Conservation (phyloP, 331 rosid genomes). For the Quercus tomentella region DNA sequence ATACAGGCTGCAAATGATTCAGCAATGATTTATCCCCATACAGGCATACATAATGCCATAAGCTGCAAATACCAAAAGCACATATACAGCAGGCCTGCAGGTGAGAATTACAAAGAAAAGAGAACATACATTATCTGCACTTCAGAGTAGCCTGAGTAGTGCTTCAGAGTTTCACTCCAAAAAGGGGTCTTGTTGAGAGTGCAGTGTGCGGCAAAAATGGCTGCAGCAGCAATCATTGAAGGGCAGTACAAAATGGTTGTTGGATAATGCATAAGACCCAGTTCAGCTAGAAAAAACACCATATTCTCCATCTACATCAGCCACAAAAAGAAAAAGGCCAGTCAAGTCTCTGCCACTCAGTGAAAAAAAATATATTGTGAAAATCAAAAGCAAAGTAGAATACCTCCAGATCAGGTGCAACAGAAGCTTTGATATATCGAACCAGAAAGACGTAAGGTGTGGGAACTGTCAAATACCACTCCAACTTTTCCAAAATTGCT, state of each 20-base stretch:
- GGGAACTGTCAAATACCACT: constrained; percentile 82
- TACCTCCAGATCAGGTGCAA: constrained; percentile 52
- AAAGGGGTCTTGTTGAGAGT: constrained; percentile 32
- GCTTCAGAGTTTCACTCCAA: constrained; percentile 49
- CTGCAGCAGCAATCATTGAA: constrained; percentile 55
- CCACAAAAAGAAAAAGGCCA: neutral
- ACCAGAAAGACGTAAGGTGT: constrained; percentile 81
- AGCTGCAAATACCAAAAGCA: neutral
- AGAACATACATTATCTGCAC: constrained; percentile 29
- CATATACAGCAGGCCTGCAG: neutral
- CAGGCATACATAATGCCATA: too few species aligned
- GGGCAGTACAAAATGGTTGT: constrained; percentile 24
- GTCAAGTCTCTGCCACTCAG: neutral
- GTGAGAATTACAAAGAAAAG: neutral
- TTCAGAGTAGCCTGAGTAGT: constrained; percentile 40
- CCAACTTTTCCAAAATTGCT: constrained; percentile 59
- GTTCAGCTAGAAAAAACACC: constrained; percentile 55
- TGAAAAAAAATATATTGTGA: too few species aligned
- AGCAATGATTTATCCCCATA: neutral
- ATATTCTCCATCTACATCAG: constrained; percentile 41
- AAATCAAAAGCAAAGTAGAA: neutral
- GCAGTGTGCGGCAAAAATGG: constrained; percentile 44
- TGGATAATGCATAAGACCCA: constrained; percentile 40
- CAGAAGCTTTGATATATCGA: constrained; percentile 72
- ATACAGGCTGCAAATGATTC: neutral